Evolutionary conservation across 768 basidiomycete species (phyloP), one percentile per base, ranked within the genome.

Genomic region (Saitozyma podzolica): DNA sequence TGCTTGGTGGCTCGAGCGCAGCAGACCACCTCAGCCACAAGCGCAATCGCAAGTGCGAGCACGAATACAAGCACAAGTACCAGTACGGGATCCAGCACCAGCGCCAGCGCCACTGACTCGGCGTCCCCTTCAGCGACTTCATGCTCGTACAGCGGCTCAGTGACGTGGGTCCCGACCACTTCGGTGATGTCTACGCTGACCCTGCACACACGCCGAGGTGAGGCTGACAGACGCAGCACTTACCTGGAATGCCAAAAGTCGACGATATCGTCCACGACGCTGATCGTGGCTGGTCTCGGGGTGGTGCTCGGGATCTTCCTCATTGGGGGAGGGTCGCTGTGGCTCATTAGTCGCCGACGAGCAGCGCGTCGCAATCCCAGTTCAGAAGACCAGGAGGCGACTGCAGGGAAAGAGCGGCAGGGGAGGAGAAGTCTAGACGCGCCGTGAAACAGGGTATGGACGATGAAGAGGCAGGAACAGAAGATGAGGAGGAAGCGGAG

Each of bases 211-310:
- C 29, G 29, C 29, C 29, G 29, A 29, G 29, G 29, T 29, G 29
- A 29, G 29, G 29, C 29, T 29, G 29, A 29, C 29, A 29, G 29
- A 29, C 29, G 29, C 29, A 29, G 29, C 5, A 29, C 29, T 29
- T 76, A 69, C 51, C 47, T 76, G 7, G 62, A 60, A 39, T 76
- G 74, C 56, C 56, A 69, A 37, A 67, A 67, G 50, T 45, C 55
- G 20, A 65, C 57, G 37, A 56, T 70, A 49, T 67, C 67, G 20
- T 70, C 74, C 16, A 66, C 66, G 3, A 61, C 59, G 40, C 58
- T 76, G 37, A 58, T 76, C 41, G 64, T 60, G 13, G 72, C 66
- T 17, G 74, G 72, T 19, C 61, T 73, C 29, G 72, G 66, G 2
- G 67, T 70, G 14, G 63, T 70, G 6, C 47, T 71, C 3, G 68